phyloP scores from a whole-genome alignment of 2,329 filamentous ascomycete genomes.

The Massarina eburnea region DNA sequence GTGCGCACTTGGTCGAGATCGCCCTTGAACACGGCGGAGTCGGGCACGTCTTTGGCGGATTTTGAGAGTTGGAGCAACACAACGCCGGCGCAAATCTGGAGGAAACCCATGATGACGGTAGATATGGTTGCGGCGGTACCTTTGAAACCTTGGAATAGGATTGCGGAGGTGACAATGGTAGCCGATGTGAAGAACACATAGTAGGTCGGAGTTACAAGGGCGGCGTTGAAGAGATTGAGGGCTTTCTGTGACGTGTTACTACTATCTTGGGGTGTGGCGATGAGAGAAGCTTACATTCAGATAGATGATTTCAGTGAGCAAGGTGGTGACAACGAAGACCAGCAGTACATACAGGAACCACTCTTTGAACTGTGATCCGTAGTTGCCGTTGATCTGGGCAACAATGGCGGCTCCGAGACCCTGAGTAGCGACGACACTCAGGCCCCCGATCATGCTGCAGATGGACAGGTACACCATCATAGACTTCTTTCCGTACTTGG shows the following conservation, averaged over 20 bases:
- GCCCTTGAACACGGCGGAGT: constrained; percentile 86
- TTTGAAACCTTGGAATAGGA: constrained; percentile 93
- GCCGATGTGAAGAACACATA: constrained; percentile 98
- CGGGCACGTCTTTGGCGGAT: constrained; percentile 95
- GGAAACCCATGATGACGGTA: constrained; percentile 89
- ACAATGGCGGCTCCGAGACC: constrained; percentile 89
- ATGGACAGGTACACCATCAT: constrained; percentile 98
- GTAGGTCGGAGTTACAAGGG: constrained; percentile 95
- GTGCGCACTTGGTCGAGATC: constrained; percentile 94
- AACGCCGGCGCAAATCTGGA: constrained; percentile 91
- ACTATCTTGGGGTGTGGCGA: constrained; percentile 5
- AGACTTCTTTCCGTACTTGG: constrained; percentile 89
- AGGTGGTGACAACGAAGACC: constrained; percentile 84
- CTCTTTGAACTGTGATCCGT: constrained; percentile 80
- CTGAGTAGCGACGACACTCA: constrained; percentile 94
- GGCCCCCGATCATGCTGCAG: constrained; percentile 89
- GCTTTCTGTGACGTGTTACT: constrained; percentile 75
- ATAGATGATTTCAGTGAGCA: constrained; percentile 92
- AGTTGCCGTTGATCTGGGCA: constrained; percentile 76
- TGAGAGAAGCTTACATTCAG: constrained; percentile 72
- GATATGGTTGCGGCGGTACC: constrained; percentile 78
- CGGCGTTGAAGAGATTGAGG: constrained; percentile 93
- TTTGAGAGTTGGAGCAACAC: constrained; percentile 95
- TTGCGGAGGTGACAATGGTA: constrained; percentile 89
- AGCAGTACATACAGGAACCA: constrained; percentile 95